phyloP scores from a whole-genome alignment of 306 rosid species.

The Dryas alaskensis region DNA sequence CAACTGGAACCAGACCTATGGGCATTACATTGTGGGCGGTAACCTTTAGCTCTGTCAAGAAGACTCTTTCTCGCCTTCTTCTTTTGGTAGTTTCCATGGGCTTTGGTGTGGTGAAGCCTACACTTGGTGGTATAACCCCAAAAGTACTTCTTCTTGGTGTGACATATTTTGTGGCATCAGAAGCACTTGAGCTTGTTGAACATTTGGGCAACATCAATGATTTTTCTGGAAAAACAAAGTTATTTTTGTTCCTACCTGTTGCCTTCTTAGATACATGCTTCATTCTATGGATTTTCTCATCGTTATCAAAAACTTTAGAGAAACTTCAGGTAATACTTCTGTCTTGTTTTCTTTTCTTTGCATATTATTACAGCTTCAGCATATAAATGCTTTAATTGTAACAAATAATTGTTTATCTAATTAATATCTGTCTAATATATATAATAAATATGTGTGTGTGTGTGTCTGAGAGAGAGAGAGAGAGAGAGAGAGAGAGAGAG shows the following conservation, averaged over 20 bases:
- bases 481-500: background rate
- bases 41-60: constrained; percentile 76
- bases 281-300: constrained; percentile 87
- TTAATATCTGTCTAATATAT: background rate
- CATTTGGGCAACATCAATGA: constrained; percentile 88
- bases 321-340: constrained; percentile 68
- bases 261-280: constrained; percentile 81
- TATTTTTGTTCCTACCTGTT: constrained; percentile 80
- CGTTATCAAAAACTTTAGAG: constrained; percentile 81
- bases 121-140: constrained; percentile 65
- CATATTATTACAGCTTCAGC: constrained; percentile 8
- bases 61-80: constrained; percentile 79
- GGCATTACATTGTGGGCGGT: constrained; percentile 92
- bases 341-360: background rate
- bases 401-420: background rate
- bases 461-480: background rate
- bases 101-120: constrained; percentile 74
- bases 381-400: background rate
- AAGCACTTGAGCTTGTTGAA: constrained; percentile 87
- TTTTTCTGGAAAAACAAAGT: constrained; percentile 69
- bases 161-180: constrained; percentile 66
- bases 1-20: constrained; percentile 86
- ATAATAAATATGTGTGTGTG: background rate
- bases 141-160: constrained; percentile 64
- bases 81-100: constrained; percentile 94